Percentiles rank a stretch among this genome's conserved stretches.
phyloP scores from a whole-genome alignment of 768 basidiomycete species.

The Chiua virens region DNA sequence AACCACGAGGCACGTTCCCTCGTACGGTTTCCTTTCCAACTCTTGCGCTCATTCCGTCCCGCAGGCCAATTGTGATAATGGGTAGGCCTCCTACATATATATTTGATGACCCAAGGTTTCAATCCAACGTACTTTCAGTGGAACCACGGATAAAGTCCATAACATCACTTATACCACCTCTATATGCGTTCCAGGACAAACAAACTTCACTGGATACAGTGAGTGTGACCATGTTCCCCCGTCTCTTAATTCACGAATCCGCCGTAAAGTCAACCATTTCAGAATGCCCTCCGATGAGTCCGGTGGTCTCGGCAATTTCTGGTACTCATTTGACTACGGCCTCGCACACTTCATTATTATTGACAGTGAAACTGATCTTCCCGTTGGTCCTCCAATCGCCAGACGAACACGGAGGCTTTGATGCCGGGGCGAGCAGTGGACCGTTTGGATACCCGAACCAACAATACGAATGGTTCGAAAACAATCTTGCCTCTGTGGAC shows the following conservation, averaged over 20 bases:
- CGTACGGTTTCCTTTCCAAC: background rate
- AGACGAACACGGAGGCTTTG: conserved; percentile 18
- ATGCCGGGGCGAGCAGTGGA: conserved; percentile 21
- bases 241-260: background rate
- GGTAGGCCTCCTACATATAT: conserved; percentile 15
- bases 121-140: conserved; percentile 6
- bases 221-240: background rate
- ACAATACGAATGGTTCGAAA: conserved; percentile 27
- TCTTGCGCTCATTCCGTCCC: background rate
- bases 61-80: conserved; percentile 30
- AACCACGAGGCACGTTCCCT: conserved; percentile 23
- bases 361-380: conserved; percentile 27
- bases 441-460: conserved; percentile 29
- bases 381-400: conserved; percentile 23
- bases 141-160: conserved; percentile 21
- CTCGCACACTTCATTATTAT: conserved; percentile 28
- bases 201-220: conserved; percentile 31
- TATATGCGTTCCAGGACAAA: conserved; percentile 26
- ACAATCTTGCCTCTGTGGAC: conserved; percentile 22
- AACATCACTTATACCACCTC: conserved; percentile 28
- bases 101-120: background rate
- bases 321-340: conserved; percentile 34
- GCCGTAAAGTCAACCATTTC: conserved; percentile 24
- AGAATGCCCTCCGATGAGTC: conserved; percentile 28
- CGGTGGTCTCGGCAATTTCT: conserved; percentile 27